Evolutionary conservation across 208 protist species (phyloP), one percentile per base, ranked within the genome.

Genomic region (Trypanosoma melophagium): DNA sequence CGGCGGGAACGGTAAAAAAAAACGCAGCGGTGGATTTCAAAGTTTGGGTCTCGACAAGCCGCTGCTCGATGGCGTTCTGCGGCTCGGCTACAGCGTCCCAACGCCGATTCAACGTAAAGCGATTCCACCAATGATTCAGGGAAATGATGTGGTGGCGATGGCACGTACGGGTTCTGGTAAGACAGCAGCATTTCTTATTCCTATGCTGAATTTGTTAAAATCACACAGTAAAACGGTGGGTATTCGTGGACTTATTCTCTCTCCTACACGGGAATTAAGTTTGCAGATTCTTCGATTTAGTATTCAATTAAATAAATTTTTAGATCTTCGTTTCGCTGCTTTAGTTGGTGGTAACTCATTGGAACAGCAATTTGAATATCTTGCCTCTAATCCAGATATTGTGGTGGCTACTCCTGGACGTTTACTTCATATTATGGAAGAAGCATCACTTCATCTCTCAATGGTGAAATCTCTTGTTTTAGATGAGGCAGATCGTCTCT

Each of bases 401-500:
- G 87, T 99, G 14, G 94, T 99, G 28, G 98, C 98, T 1, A 99
- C 99, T 7, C 99, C 99, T 1, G 99, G 99, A 19, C 96, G 99
- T 75, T 76, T 99, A n/a, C 71, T 99, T 44, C 98, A 99, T 76
- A 92, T 98, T 49, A 86, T 99, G 56, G 85, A 97, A 54, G 97
- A 99, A 55, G 92, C 97, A 25, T 95, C 95, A 3, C 62, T 99
- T 31, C 81, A 90, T 45, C 81, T 99, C 3, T 79, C 71, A 3
- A 73, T 76, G 31, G 87, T 99, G n/a, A 83, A 98, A 66, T 96
- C 93, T 49, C 49, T 99, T 8, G 98, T 99, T 0, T 97, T 99
- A 56, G 99, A 99, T 86, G 99, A 99, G 82, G 99, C 98, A 1
- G 99, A 99, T 81, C 89, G 96, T 17, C 83, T 99, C 8, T 99